These are phyloP conservation scores for Tubosaeta sp. DNA, from an alignment of 768 basidiomycete genomes.

Conservation along the genomic window DNA sequence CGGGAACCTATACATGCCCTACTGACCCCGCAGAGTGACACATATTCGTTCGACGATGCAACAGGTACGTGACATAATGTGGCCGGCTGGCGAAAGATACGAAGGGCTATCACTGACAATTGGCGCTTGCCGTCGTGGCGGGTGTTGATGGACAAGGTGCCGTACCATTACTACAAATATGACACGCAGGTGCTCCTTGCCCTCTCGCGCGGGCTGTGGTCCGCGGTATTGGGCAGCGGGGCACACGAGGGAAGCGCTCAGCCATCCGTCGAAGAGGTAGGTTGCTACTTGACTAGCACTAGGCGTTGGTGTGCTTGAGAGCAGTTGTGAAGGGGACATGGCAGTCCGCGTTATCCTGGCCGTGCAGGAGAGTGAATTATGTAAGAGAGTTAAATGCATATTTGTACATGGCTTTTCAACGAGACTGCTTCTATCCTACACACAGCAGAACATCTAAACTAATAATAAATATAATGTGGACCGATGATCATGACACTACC, in stretches of 20 bases:
- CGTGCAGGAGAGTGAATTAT: too few relatives aligned
- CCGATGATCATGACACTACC: too few relatives aligned
- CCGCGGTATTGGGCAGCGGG: slow-evolving; percentile 19
- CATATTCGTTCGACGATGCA: slow-evolving; percentile 39
- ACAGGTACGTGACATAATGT: slow-evolving; percentile 20
- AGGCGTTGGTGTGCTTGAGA: not conserved
- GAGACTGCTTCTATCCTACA: too few relatives aligned
- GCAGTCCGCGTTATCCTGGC: too few relatives aligned
- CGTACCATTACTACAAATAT: slow-evolving; percentile 21
- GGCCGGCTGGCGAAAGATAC: not conserved
- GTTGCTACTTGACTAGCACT: slow-evolving; percentile 16
- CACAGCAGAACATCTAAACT: too few relatives aligned
- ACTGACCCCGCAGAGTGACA: slow-evolving; percentile 33
- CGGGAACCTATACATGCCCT: slow-evolving; percentile 6
- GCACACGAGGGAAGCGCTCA: not conserved
- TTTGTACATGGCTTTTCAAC: too few relatives aligned
- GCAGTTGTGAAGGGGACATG: not conserved
- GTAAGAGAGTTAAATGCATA: too few relatives aligned
- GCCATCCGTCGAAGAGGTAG: slow-evolving; percentile 15
- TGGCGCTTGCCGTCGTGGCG: not conserved
- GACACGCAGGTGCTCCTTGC: slow-evolving; percentile 23
- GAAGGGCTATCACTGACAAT: not conserved
- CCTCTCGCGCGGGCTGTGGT: slow-evolving; percentile 13
- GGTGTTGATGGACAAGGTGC: slow-evolving; percentile 26
- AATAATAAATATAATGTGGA: too few relatives aligned